Percentiles rank a stretch among this genome's conserved stretches.
phyloP scores from a whole-genome alignment of 2,329 filamentous ascomycete species.

The Penicillium psychrosexuale region DNA sequence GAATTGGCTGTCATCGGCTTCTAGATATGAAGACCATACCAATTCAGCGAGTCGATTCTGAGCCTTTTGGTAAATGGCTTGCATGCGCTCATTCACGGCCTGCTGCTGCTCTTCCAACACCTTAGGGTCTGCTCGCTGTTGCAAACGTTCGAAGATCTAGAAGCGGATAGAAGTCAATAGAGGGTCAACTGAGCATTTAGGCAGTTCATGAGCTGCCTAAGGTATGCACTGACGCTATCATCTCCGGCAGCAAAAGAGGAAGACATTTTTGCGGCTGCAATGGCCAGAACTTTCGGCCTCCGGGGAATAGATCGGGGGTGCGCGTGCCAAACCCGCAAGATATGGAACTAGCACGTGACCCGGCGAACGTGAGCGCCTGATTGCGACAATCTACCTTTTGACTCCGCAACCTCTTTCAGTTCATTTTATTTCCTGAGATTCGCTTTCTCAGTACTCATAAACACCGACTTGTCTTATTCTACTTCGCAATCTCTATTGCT shows the following conservation, averaged over 20 bases:
- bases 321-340: constrained; percentile 17
- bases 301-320: constrained; percentile 15
- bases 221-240: constrained; percentile 34
- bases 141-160: constrained; percentile 37
- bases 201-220: not conserved
- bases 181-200: not conserved
- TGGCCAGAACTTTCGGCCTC: constrained; percentile 24
- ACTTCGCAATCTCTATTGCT: not conserved
- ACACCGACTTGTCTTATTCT: not conserved
- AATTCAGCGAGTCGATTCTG: constrained; percentile 64
- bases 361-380: constrained; percentile 17
- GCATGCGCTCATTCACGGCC: constrained; percentile 57
- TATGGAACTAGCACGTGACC: constrained; percentile 19
- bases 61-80: constrained; percentile 59
- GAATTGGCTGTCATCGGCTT: not conserved
- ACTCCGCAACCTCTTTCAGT: not conserved
- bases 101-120: constrained; percentile 59
- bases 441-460: not conserved
- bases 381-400: constrained; percentile 1
- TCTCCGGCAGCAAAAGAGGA: constrained; percentile 43
- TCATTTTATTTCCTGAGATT: not conserved
- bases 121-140: constrained; percentile 57
- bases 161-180: constrained; percentile 11
- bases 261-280: constrained; percentile 44
- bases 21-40: constrained; percentile 44